These are phyloP conservation scores for Clonostachys rhizophaga DNA, from an alignment of 2,329 filamentous ascomycete species.

Conservation along the genomic window DNA sequence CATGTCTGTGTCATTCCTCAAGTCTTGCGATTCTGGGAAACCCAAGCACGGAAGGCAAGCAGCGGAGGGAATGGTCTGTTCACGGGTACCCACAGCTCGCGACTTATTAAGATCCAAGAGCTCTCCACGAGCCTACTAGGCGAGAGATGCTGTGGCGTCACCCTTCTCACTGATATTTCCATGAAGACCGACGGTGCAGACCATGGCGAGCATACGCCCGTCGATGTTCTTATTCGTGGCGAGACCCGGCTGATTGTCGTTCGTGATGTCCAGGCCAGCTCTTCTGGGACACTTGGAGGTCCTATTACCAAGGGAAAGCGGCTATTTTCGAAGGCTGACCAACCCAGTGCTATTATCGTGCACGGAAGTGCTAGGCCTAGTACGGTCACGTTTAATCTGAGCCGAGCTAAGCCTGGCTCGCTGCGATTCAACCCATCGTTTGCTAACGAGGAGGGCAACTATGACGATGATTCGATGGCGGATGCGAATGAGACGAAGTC, in stretches of 20 bases:
- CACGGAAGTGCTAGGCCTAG: slow-evolving; percentile 28
- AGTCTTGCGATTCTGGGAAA: slow-evolving; percentile 54
- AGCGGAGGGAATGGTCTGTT: slow-evolving; percentile 47
- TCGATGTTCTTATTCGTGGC: slow-evolving; percentile 50
- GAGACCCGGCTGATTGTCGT: slow-evolving; percentile 52
- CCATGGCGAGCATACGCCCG: slow-evolving; percentile 35
- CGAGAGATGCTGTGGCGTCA: slow-evolving; percentile 49
- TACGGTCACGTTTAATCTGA: slow-evolving; percentile 46
- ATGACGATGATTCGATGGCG: slow-evolving; percentile 3
- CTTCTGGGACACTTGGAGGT: slow-evolving; percentile 35
- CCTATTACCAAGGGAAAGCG: slow-evolving; percentile 25
- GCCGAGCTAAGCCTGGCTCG: slow-evolving; percentile 32
- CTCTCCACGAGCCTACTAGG: slow-evolving; percentile 49
- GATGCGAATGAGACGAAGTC: not conserved
- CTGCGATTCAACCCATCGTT: slow-evolving; percentile 19
- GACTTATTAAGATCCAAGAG: slow-evolving; percentile 51
- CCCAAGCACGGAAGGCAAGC: slow-evolving; percentile 47
- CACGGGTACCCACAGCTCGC: slow-evolving; percentile 46
- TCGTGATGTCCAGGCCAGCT: slow-evolving; percentile 44
- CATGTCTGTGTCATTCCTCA: slow-evolving; percentile 53
- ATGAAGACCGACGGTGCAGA: slow-evolving; percentile 9
- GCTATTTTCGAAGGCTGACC: slow-evolving; percentile 29
- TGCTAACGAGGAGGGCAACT: not conserved
- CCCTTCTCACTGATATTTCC: slow-evolving; percentile 32
- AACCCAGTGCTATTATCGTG: slow-evolving; percentile 49